Base-by-base conservation (phyloP, 2,329 filamentous ascomycete species). In the Salinomyces thailandicus region DNA sequence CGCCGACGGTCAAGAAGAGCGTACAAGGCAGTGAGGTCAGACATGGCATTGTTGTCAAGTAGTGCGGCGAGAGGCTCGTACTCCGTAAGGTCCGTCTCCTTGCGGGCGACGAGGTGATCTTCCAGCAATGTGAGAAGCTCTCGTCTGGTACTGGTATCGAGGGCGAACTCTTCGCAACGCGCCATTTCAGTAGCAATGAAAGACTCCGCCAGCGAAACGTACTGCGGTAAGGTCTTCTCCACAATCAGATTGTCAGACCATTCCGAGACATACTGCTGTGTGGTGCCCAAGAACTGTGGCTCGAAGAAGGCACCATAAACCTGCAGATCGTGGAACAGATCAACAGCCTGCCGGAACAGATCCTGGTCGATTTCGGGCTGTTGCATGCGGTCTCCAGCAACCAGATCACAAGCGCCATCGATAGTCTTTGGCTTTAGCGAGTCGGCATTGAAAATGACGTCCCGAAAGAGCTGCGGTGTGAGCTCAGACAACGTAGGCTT, bases 291-390 rank as follows among this genome's bases (percentile, higher is more conserved):
- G 44, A 95, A 80, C 4, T 69, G 64, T 3, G 81, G 78, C 59
- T 96, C 91, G 49, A 98, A 94, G 11, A 74, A 68, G 41, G 71
- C 79, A 0, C 71, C 74, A 58, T 96, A 98, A 3, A 89, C 75
- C 36, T 79, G 77, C 31, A 95, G 72, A n/a, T 86, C 75, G 49
- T 93, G 79, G 43, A 96, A 72, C 74, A 95, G 85, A 40, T 77
- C 73, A 34, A 96, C 75, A 0, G 82, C 73, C 38, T 84, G 77
- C 45, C 73, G 77, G 35, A 96, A 73, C n/a, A 62, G 59, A 0
- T 72, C 60, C 46, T 85, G 75, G 46, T 81, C 77, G 1, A 73
- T 51, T 49, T 53, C 71, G 59, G 60, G 61, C 35, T 54, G 66
- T 5, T 57, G 69, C 26, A 62, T 67, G 34, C 91, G 77, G 55